Conservation (phyloP, 129 eudicot species). For the Silybum marianum region DNA sequence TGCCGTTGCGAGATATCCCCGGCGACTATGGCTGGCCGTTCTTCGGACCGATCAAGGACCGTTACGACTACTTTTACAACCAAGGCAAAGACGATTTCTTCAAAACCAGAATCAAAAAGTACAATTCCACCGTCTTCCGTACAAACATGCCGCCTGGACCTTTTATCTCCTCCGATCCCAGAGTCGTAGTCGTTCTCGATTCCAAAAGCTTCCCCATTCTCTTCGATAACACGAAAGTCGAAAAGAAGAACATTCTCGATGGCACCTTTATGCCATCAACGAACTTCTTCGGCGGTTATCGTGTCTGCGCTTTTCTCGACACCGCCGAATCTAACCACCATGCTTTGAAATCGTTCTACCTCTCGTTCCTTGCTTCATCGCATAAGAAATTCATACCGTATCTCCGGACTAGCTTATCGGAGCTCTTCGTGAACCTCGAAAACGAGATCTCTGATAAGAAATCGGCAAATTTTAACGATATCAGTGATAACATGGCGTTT, state of each 20-base stretch:
- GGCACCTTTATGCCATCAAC: constrained; percentile 73
- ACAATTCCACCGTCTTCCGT: constrained; percentile 61
- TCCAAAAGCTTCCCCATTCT: constrained; percentile 53
- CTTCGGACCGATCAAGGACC: constrained; percentile 60
- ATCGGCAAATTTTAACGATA: constrained; percentile 34
- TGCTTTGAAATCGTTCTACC: constrained; percentile 36
- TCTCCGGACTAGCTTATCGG: constrained; percentile 30
- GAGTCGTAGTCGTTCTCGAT: constrained; percentile 59
- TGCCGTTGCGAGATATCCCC: constrained; percentile 53
- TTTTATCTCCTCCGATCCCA: constrained; percentile 33
- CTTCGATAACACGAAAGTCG: constrained; percentile 63
- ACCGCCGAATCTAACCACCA: constrained; percentile 55
- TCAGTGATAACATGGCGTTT: constrained; percentile 52
- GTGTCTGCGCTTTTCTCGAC: constrained; percentile 58
- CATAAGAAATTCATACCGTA: constrained; percentile 50
- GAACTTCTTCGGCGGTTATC: constrained; percentile 59
- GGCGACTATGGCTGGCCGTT: constrained; percentile 61
- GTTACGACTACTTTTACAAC: constrained; percentile 56
- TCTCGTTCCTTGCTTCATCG: constrained; percentile 34
- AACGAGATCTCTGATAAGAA: constrained; percentile 41
- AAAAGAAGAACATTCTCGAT: constrained; percentile 53
- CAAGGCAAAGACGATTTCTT: constrained; percentile 70
- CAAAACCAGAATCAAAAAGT: constrained; percentile 47
- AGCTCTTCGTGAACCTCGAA: constrained; percentile 45
- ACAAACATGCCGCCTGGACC: constrained; percentile 51